Conservation (phyloP, 306 rosid genomes). For the Dryas drummondii region DNA sequence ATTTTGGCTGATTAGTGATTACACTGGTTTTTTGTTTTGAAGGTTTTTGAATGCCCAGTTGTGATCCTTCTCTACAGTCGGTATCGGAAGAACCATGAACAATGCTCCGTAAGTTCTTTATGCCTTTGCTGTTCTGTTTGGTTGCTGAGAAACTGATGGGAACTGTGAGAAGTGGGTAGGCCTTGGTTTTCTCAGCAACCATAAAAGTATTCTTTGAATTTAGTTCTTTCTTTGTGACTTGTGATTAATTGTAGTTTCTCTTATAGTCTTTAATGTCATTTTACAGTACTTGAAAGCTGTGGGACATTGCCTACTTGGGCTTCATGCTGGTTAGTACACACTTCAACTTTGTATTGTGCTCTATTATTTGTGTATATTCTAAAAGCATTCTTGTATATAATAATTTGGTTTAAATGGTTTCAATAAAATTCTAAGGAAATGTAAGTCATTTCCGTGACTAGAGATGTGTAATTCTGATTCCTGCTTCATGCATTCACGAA, state of each 20-base stretch:
- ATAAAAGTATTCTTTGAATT: background rate
- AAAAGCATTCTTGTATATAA: background rate
- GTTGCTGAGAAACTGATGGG: background rate
- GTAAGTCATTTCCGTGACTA: no score
- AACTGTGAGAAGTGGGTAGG: constrained; percentile 49
- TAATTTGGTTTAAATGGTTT: background rate
- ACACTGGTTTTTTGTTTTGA: background rate
- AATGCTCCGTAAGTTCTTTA: constrained; percentile 36
- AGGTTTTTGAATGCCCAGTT: constrained; percentile 40
- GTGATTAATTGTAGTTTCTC: background rate
- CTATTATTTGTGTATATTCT: background rate
- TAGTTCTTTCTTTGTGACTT: background rate
- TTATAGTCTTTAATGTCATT: background rate
- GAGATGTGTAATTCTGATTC: background rate
- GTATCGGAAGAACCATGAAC: constrained; percentile 32
- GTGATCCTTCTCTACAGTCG: constrained; percentile 47
- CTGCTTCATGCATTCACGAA: no score
- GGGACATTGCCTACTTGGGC: constrained; percentile 68
- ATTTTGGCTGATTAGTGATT: no score
- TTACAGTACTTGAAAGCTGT: constrained; percentile 71
- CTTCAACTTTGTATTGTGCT: background rate
- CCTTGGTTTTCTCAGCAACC: background rate
- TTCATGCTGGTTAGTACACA: constrained; percentile 69
- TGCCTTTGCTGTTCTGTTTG: background rate
- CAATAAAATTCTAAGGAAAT: background rate